phyloP scores from a whole-genome alignment of 192 early-diverging fungal genomes.

The Umbelopsis sp. region DNA sequence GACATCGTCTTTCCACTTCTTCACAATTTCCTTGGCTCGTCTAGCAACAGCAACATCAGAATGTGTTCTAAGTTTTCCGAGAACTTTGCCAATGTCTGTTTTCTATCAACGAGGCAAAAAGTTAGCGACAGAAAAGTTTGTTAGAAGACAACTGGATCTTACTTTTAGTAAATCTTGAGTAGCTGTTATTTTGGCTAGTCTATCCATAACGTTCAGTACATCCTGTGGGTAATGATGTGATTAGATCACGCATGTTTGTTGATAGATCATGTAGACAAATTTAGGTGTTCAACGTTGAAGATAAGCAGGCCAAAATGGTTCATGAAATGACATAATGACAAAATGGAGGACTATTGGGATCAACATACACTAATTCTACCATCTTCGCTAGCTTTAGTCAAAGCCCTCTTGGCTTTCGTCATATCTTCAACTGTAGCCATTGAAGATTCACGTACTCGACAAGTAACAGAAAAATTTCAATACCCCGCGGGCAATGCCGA shows the following conservation, averaged over 20 bases:
- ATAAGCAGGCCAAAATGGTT: not conserved
- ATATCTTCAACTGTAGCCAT: slow-evolving; percentile 9
- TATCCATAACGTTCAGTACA: slow-evolving; percentile 46
- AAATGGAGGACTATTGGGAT: not conserved
- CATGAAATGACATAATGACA: too few relatives aligned
- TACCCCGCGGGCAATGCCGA: too few relatives aligned
- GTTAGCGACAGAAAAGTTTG: not conserved
- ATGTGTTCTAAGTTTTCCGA: slow-evolving; percentile 74
- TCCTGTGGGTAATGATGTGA: slow-evolving; percentile 30
- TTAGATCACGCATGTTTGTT: not conserved
- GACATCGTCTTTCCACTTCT: slow-evolving; percentile 82
- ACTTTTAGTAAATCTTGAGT: slow-evolving; percentile 60
- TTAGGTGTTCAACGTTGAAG: not conserved
- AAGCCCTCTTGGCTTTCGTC: slow-evolving; percentile 8
- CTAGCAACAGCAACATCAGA: slow-evolving; percentile 56
- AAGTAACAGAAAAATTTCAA: not conserved
- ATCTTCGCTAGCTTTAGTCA: slow-evolving; percentile 6
- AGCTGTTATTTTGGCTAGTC: slow-evolving; percentile 47
- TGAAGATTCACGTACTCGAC: not conserved
- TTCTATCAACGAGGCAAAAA: slow-evolving; percentile 44
- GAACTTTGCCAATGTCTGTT: slow-evolving; percentile 77
- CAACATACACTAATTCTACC: slow-evolving; percentile 18
- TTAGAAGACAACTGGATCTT: not conserved
- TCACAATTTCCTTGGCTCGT: slow-evolving; percentile 70
- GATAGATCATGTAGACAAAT: not conserved